These are phyloP conservation scores for Tuber borchii DNA, from an alignment of 495 filamentous ascomycete genomes.

Conservation along the genomic window DNA sequence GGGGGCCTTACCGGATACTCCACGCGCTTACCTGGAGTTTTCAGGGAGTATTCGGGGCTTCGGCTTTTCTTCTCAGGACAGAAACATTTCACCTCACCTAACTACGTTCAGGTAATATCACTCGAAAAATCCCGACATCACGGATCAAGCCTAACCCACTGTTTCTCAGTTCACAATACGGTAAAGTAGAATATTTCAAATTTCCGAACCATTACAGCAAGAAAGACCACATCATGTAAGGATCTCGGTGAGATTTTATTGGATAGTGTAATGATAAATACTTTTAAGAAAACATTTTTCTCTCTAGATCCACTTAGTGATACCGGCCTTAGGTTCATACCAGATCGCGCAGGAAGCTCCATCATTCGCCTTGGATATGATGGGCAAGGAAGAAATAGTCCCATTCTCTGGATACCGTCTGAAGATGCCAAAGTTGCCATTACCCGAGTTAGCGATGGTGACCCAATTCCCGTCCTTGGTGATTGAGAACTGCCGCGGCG, in stretches of 20 bases:
- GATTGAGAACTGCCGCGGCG: slow-evolving; percentile 57
- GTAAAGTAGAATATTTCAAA: neutral
- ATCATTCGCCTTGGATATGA: neutral
- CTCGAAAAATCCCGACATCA: neutral
- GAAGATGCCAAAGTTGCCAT: neutral
- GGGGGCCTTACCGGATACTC: too few relatives aligned
- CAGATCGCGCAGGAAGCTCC: neutral
- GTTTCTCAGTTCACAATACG: neutral
- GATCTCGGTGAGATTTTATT: neutral
- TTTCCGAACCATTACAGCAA: neutral
- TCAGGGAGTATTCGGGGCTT: too few relatives aligned
- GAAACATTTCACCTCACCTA: neutral
- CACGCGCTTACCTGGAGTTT: too few relatives aligned
- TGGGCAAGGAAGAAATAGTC: neutral
- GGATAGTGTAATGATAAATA: neutral
- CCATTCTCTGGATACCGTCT: neutral
- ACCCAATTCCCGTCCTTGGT: slow-evolving; percentile 13
- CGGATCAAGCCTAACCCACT: neutral
- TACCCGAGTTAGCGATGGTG: neutral
- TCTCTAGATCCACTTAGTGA: neutral
- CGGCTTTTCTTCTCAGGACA: neutral
- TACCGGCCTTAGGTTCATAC: neutral
- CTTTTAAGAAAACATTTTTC: neutral
- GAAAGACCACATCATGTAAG: neutral
- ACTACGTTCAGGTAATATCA: neutral